These are phyloP conservation scores for Cladorrhinum sp. DNA, from an alignment of 2,329 filamentous ascomycete species.

Conservation along the genomic window DNA sequence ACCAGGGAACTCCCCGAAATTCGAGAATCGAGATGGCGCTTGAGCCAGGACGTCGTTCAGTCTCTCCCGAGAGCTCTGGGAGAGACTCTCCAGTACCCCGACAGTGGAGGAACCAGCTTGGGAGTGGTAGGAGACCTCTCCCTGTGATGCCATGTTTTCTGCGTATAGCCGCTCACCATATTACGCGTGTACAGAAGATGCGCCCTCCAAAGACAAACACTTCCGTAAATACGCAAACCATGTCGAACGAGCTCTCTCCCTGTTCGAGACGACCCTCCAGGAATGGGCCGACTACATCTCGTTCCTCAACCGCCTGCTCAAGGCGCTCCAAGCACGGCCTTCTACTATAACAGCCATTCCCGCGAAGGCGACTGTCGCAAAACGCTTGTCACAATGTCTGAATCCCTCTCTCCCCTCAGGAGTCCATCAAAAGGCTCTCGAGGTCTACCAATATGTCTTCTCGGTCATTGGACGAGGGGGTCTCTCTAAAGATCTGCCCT, in stretches of 20 bases:
- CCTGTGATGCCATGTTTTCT: not conserved
- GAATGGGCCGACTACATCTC: slow-evolving; percentile 99
- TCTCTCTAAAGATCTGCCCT: slow-evolving; percentile 73
- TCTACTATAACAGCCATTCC: slow-evolving; percentile 70
- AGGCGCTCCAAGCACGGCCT: slow-evolving; percentile 87
- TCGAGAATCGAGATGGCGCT: slow-evolving; percentile 65
- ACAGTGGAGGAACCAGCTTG: slow-evolving; percentile 73
- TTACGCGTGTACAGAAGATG: slow-evolving; percentile 45
- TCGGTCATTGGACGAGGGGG: slow-evolving; percentile 77
- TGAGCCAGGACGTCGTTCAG: slow-evolving; percentile 58
- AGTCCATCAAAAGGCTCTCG: slow-evolving; percentile 94
- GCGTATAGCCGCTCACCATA: not conserved
- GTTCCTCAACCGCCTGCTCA: slow-evolving; percentile 84
- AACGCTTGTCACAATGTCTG: slow-evolving; percentile 90
- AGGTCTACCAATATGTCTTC: slow-evolving; percentile 91
- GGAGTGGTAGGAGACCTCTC: slow-evolving; percentile 61
- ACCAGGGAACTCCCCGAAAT: slow-evolving; percentile 20
- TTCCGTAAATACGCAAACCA: slow-evolving; percentile 87
- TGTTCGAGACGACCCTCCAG: slow-evolving; percentile 90
- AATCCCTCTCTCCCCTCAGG: slow-evolving; percentile 91
- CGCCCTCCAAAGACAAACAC: slow-evolving; percentile 58
- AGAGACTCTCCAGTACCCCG: slow-evolving; percentile 71
- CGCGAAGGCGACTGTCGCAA: slow-evolving; percentile 77
- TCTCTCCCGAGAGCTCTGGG: slow-evolving; percentile 80
- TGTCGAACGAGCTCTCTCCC: slow-evolving; percentile 79